phyloP scores from a whole-genome alignment of 1,139 yeast species.

The Debaryomycetaceae sp. region DNA sequence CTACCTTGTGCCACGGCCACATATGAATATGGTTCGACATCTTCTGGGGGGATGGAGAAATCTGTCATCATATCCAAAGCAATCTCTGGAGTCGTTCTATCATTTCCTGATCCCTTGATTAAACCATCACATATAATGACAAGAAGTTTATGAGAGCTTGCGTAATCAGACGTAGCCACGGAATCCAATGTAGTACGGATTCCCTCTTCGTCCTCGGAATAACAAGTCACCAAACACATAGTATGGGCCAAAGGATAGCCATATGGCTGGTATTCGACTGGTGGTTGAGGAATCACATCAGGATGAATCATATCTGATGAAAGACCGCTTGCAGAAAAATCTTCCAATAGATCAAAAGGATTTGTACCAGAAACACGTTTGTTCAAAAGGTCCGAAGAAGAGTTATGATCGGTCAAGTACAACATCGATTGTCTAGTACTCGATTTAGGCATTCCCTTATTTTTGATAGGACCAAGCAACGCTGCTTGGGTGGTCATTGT shows the following conservation, averaged over 20 bases:
- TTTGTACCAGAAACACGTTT: slow-evolving; percentile 32
- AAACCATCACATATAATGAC: slow-evolving; percentile 89
- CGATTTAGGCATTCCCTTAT: slow-evolving; percentile 11
- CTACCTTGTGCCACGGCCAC: slow-evolving; percentile 93
- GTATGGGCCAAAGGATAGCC: slow-evolving; percentile 86
- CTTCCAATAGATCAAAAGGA: slow-evolving; percentile 43
- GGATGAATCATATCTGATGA: slow-evolving; percentile 72
- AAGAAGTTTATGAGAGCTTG: slow-evolving; percentile 87
- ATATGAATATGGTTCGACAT: slow-evolving; percentile 76
- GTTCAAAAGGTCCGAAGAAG: slow-evolving; percentile 35
- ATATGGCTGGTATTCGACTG: slow-evolving; percentile 81
- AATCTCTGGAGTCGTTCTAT: slow-evolving; percentile 81
- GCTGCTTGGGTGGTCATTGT: slow-evolving; percentile 60
- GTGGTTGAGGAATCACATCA: slow-evolving; percentile 81
- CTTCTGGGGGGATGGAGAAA: slow-evolving; percentile 65
- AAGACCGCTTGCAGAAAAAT: slow-evolving; percentile 44
- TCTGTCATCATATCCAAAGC: slow-evolving; percentile 86
- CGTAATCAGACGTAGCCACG: slow-evolving; percentile 86
- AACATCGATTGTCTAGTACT: slow-evolving; percentile 20
- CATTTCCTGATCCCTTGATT: slow-evolving; percentile 92
- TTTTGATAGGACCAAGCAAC: slow-evolving; percentile 24
- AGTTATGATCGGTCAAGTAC: slow-evolving; percentile 31
- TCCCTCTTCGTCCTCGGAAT: slow-evolving; percentile 88
- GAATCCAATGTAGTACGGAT: slow-evolving; percentile 87
- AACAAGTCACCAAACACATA: slow-evolving; percentile 83